Conservation (phyloP, 192 early-diverging fungal species). For the Paraglomus brasilianum region DNA sequence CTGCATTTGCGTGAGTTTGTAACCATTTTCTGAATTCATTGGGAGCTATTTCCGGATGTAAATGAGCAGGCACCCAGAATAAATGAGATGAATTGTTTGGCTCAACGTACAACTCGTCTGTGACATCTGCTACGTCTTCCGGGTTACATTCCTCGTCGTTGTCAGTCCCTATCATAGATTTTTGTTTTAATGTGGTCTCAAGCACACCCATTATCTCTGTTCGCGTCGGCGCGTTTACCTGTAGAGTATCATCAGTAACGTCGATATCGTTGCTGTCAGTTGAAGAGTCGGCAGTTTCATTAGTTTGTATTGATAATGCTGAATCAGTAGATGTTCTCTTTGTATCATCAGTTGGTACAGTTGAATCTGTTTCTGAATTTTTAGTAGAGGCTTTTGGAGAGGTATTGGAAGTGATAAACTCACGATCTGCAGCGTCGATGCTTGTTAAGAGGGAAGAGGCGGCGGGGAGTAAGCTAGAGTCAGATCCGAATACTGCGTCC, state of each 20-base stretch:
- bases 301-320: background rate
- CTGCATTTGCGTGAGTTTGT: constrained; percentile 39
- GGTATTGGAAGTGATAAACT: background rate
- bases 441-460: background rate
- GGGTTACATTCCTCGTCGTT: background rate
- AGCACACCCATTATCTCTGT: background rate
- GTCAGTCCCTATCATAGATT: constrained; percentile 20
- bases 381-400: background rate
- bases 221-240: background rate
- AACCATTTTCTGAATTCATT: constrained; percentile 48
- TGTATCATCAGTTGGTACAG: background rate
- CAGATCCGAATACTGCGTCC: constrained; percentile 13
- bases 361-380: background rate
- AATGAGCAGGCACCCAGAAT: constrained; percentile 49
- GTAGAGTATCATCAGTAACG: background rate
- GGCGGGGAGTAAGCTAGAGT: background rate
- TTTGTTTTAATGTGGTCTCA: constrained; percentile 20
- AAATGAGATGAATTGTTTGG: constrained; percentile 43
- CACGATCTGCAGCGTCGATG: background rate
- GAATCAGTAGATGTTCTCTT: background rate
- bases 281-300: background rate
- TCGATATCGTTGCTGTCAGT: background rate
- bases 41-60: constrained; percentile 48
- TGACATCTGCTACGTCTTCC: background rate
- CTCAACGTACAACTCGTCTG: constrained; percentile 42